A percentile compares a stretch with the other conserved stretches of the same genome.
Conservation (phyloP, 306 rosid genomes). For the Lupinus albus region DNA sequence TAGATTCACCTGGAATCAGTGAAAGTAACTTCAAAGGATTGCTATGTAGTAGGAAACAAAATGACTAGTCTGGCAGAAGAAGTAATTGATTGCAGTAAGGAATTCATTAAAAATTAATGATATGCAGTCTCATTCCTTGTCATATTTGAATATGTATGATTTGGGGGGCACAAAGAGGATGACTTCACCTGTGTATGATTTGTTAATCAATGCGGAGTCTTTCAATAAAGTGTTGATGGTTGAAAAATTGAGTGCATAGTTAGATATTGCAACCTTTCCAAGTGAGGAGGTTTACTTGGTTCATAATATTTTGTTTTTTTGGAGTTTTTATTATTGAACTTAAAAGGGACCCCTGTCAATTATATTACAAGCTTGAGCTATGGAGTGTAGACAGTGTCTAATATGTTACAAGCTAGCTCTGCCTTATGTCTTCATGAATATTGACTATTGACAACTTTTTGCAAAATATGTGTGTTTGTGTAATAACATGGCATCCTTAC, state of each 20-base stretch:
- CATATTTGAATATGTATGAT: conserved; percentile 24
- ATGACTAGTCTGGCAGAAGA: conserved; percentile 9
- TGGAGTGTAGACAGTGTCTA: too few species aligned
- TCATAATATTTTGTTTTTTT: conserved; percentile 25
- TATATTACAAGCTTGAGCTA: neutral
- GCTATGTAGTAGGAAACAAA: neutral
- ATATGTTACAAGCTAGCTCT: neutral
- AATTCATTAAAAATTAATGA: conserved; percentile 14
- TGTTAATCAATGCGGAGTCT: conserved; percentile 7
- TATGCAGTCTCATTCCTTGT: conserved; percentile 4
- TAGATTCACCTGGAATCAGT: conserved; percentile 24
- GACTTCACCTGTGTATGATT: neutral
- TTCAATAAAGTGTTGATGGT: conserved; percentile 1
- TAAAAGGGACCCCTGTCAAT: conserved; percentile 6
- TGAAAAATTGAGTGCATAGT: conserved; percentile 2
- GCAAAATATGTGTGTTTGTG: neutral
- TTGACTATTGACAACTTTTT: conserved; percentile 4
- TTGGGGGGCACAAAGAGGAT: conserved; percentile 1
- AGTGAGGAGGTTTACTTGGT: conserved; percentile 2
- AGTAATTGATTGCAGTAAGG: conserved; percentile 4
- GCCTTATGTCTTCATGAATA: conserved; percentile 6
- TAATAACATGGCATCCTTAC: neutral
- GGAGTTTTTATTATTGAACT: conserved; percentile 3
- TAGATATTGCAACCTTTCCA: conserved; percentile 8
- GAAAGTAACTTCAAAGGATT: conserved; percentile 28